Base-by-base conservation (phyloP, 2,329 filamentous ascomycete species). In the Cryphonectria naterciae region DNA sequence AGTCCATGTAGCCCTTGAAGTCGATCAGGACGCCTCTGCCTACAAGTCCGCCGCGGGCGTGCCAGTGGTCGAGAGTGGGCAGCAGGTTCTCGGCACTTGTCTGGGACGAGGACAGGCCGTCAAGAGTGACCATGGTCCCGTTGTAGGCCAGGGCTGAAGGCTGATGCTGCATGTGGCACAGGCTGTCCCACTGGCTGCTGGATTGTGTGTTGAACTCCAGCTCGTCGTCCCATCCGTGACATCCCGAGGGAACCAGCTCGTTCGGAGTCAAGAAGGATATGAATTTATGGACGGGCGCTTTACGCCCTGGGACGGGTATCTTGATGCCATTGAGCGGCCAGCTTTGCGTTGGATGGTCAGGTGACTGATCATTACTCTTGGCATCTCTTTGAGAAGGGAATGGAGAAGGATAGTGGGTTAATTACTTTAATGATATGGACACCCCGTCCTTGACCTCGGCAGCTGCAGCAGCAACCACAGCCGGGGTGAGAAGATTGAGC, bases 121-220 rank as follows among this genome's bases (percentile, higher is more conserved):
- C 78, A 65, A 76, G 75, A 4, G 77, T 80, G 3, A 83, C 82
- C 68, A 81, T 75, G 65, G 80, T 75, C 43, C 85, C 85, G 69
- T 89, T 89, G 76, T 89, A 89, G 15, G 83, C 82, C 0, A 81
- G 75, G 1, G 80, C 81, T 2, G 81, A 81, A 0, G 79, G 75
- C 67, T 83, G 79, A 68, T 86, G 83, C n/a, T 81, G 79, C 74
- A 84, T 83, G 75, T 87, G 84, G 84, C 37, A 81, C 0, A 87
- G 78, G 65, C 84, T 84, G 74, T 89, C 87, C 87, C 86, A 89
- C 77, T 89, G 87, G 35, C 82, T 85, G 68, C 83, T 84, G 46
- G 79, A 78, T 74, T 89, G 87, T 0, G 87, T 89, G 76, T 89
- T 89, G 79, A 89, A 84, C 3, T 80, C 78, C 8, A 88, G 74